Percentiles rank a stretch among this genome's conserved stretches.
These are phyloP conservation scores for Plasmodium malariae DNA, from an alignment of 169 alveolate species.

Conservation along the genomic window DNA sequence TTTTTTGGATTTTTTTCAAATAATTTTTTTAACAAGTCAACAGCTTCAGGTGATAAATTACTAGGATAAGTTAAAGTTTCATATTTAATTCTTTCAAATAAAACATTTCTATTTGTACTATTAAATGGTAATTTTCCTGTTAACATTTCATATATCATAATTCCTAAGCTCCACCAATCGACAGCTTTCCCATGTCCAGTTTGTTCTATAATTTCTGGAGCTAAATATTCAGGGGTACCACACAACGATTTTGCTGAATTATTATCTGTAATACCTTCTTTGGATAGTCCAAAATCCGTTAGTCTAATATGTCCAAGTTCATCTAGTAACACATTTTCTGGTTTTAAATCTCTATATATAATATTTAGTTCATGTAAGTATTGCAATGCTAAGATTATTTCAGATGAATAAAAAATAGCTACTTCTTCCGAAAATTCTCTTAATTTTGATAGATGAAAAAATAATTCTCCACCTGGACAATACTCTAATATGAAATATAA, in stretches of 20 bases:
- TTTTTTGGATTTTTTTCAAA: constrained; percentile 88
- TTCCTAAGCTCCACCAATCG: constrained; percentile 92
- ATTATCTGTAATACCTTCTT: constrained; percentile 78
- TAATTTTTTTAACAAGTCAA: constrained; percentile 85
- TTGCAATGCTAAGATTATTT: constrained; percentile 87
- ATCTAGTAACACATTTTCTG: constrained; percentile 89
- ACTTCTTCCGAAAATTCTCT: constrained; percentile 73
- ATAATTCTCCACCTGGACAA: constrained; percentile 89
- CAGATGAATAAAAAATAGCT: constrained; percentile 84
- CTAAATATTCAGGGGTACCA: constrained; percentile 91
- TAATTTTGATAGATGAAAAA: constrained; percentile 79
- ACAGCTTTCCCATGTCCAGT: constrained; percentile 89
- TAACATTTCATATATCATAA: constrained; percentile 89
- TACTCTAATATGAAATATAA: constrained; percentile 88
- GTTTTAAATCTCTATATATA: constrained; percentile 90
- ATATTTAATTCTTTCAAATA: constrained; percentile 84
- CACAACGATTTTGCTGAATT: constrained; percentile 86
- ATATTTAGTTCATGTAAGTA: constrained; percentile 85
- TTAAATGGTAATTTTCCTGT: constrained; percentile 92
- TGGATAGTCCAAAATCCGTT: constrained; percentile 90
- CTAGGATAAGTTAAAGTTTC: constrained; percentile 79
- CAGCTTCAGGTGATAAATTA: constrained; percentile 77
- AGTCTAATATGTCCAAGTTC: constrained; percentile 85
- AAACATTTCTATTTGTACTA: constrained; percentile 77
- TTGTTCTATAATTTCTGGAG: constrained; percentile 89